These are phyloP conservation scores for Cucumis cinereus DNA, from an alignment of 306 rosid genomes.

Conservation along the genomic window DNA sequence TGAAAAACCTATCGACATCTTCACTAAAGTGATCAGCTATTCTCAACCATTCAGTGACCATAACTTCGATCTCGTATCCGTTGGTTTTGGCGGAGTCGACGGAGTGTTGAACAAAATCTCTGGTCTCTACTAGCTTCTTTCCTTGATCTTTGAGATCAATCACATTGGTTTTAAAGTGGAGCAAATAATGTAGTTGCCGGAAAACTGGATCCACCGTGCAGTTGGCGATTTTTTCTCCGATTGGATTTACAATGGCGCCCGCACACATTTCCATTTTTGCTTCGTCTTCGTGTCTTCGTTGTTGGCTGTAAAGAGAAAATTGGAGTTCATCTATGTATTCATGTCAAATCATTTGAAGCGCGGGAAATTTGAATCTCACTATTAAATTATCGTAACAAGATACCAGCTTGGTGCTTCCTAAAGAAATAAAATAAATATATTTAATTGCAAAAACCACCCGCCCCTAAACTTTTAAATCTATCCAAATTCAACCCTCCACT, in stretches of 20 bases:
- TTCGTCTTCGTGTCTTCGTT: neutral
- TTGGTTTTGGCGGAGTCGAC: slow-evolving; percentile 5
- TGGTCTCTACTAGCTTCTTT: neutral
- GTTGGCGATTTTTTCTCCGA: neutral
- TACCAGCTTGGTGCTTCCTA: no score
- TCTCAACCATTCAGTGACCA: slow-evolving; percentile 6
- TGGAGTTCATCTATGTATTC: neutral
- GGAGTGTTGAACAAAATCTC: neutral
- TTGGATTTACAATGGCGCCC: neutral
- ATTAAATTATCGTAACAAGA: neutral
- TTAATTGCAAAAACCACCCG: no score
- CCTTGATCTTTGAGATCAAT: neutral
- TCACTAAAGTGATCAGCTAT: neutral
- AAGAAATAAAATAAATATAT: no score
- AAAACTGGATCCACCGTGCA: slow-evolving; percentile 1
- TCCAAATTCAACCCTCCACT: no score
- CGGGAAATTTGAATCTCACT: neutral
- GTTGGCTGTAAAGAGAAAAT: neutral
- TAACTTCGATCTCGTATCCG: neutral
- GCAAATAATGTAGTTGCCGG: slow-evolving; percentile 8
- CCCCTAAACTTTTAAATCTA: no score
- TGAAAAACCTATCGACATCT: neutral
- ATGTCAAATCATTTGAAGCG: neutral
- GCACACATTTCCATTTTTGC: neutral
- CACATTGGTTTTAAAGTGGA: slow-evolving; percentile 5